phyloP scores from a whole-genome alignment of 148 eudicot genomes.

The Heliamphora exappendiculata region DNA sequence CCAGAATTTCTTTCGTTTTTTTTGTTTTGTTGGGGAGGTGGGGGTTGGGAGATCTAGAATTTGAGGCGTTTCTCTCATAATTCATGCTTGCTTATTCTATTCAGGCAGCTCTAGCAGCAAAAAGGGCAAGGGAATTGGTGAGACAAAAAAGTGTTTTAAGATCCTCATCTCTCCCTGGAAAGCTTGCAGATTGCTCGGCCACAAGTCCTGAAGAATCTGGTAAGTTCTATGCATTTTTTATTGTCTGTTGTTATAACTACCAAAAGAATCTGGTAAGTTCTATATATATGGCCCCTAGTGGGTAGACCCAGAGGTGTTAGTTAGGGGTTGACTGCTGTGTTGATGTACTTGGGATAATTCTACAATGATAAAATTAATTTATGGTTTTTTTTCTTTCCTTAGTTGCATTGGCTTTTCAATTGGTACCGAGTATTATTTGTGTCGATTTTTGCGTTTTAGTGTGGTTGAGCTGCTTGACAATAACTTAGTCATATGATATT shows the following conservation, averaged over 20 bases:
- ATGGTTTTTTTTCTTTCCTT: neutral
- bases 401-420: neutral
- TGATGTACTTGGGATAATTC: neutral
- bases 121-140: constrained; percentile 89
- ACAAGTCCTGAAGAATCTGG: constrained; percentile 91
- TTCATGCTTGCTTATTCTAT: constrained; percentile 6
- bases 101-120: constrained; percentile 96
- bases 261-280: too few species aligned
- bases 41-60: neutral
- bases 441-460: too few species aligned
- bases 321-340: neutral
- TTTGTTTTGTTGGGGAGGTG: neutral
- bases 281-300: too few species aligned
- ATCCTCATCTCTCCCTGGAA: constrained; percentile 97
- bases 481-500: neutral
- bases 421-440: too few species aligned
- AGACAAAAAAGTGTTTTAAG: constrained; percentile 82
- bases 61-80: constrained; percentile 7
- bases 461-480: too few species aligned
- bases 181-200: constrained; percentile 97
- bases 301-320: too few species aligned
- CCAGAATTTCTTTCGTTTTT: neutral
- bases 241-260: neutral
- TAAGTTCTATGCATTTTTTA: constrained; percentile 15
- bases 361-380: neutral